Conservation (phyloP, 2,329 filamentous ascomycete species). For the Colletotrichum tamarilloi region DNA sequence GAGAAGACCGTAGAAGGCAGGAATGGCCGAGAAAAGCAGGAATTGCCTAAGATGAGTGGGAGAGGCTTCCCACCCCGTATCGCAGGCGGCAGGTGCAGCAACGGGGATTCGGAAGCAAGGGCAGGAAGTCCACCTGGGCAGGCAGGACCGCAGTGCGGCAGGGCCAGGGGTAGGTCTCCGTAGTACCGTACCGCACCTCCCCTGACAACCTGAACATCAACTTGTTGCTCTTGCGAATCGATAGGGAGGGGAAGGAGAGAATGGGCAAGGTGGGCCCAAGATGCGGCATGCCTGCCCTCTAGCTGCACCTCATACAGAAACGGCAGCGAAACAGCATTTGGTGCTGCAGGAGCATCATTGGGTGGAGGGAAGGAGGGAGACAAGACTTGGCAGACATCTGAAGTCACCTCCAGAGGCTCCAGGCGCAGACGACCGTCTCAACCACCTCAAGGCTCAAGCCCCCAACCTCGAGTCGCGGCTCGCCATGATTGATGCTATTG, state of each 20-base stretch:
- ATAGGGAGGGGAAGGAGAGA: neutral
- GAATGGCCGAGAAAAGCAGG: slow-evolving; percentile 28
- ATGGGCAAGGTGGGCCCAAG: neutral
- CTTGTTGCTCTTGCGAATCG: neutral
- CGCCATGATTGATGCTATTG: neutral
- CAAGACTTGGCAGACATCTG: neutral
- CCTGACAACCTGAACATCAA: neutral
- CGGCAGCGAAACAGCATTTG: slow-evolving; percentile 20
- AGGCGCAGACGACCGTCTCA: too few species aligned
- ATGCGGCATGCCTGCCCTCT: neutral
- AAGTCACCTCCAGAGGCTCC: neutral
- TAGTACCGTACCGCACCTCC: neutral
- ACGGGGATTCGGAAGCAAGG: neutral
- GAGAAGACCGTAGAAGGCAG: slow-evolving; percentile 15
- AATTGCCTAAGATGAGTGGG: slow-evolving; percentile 18
- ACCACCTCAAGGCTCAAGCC: neutral
- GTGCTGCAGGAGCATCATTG: neutral
- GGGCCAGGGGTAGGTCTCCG: too few species aligned
- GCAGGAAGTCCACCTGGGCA: neutral
- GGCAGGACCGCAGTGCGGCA: neutral
- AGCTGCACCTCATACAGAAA: slow-evolving; percentile 12
- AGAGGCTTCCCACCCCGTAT: slow-evolving; percentile 5
- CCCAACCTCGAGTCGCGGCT: neutral
- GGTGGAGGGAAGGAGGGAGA: neutral
- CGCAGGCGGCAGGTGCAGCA: slow-evolving; percentile 2